Evolutionary conservation across 2,329 filamentous ascomycete genomes (phyloP), one percentile per base, ranked within the genome.

Genomic region (Pseudofabraea citricarpa): DNA sequence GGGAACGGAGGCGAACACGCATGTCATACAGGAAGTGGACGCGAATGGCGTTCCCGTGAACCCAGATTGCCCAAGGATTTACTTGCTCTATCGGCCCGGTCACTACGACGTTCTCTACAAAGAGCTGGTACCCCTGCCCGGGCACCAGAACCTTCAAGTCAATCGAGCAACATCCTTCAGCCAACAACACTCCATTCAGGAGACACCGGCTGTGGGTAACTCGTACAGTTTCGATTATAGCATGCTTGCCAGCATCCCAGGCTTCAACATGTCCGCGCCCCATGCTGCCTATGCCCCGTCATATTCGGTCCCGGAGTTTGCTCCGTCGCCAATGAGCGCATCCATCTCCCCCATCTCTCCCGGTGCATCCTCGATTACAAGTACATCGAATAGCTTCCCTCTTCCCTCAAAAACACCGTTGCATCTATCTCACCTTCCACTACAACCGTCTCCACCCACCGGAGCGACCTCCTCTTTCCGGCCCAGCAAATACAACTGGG

Each of bases 71-170:
- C 71, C 73, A 20, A 71, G 77, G 23, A 77, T 83, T 26, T 71
- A 79, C 53, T 68, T 75, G 47, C 74, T 73, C 59, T 90, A 69
- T 76, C 82, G 70, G 61, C 94, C 71, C 32, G 89, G 88, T 47
- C 93, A 97, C 66, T 98, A 97, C 64, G 93, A 97, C 64, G 83
- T 98, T 48, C 75, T 97, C 24, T 98, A 98, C 71, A 83, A 80
- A 60, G 70, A 74, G 43, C 49, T 48, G 6, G 29, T 46, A 35
- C 45, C 50, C 36, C 47, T 59, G 41, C 46, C 57, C 40, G 22
- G 52, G 29, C 41, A 40, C 23, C 47, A 54, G 37, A 38, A 56
- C 26, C 50, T 82, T 35, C 75, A 79, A 51, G 73, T 84, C 36
- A 70, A 80, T 54, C 68, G 75, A 19, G 74, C 72, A 8, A 62